Conservation (phyloP, 78 protist species). For the Paratrimastix pyriformis region DNA sequence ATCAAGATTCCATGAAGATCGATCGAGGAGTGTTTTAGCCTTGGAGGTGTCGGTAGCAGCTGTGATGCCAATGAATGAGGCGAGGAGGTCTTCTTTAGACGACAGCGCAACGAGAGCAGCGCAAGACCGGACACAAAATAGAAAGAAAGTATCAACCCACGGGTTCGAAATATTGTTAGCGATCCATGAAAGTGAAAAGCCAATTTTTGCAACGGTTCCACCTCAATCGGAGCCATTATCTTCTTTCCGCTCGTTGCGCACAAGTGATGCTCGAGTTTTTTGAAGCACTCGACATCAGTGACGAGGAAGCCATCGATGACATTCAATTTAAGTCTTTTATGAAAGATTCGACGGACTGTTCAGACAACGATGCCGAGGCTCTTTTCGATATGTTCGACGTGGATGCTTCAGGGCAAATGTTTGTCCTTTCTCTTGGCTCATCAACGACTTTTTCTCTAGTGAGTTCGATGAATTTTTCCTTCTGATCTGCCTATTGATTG, state of each 20-base stretch:
- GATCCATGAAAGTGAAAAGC: too few species aligned
- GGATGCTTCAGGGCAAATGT: conserved; percentile 5
- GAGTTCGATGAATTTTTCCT: conserved; percentile 24
- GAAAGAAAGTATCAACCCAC: too few species aligned
- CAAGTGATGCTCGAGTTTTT: not conserved
- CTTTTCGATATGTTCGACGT: conserved; percentile 26
- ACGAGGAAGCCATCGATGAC: conserved; percentile 3
- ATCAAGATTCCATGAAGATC: too few species aligned
- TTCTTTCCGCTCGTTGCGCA: not conserved
- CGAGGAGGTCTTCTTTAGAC: too few species aligned
- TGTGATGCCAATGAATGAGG: too few species aligned
- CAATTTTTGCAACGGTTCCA: not conserved
- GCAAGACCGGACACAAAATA: too few species aligned
- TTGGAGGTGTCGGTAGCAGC: too few species aligned
- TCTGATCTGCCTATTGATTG: conserved; percentile 6
- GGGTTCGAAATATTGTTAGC: too few species aligned
- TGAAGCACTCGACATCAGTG: not conserved
- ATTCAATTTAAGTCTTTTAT: conserved; percentile 6
- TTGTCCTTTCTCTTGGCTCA: too few species aligned
- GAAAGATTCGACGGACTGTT: not conserved
- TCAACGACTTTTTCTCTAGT: too few species aligned
- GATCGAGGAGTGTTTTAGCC: too few species aligned
- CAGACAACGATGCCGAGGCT: not conserved
- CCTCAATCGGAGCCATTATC: not conserved
- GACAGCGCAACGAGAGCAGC: too few species aligned